phyloP scores from a whole-genome alignment of 805 yeast genomes.

The Candida nitratophila region DNA sequence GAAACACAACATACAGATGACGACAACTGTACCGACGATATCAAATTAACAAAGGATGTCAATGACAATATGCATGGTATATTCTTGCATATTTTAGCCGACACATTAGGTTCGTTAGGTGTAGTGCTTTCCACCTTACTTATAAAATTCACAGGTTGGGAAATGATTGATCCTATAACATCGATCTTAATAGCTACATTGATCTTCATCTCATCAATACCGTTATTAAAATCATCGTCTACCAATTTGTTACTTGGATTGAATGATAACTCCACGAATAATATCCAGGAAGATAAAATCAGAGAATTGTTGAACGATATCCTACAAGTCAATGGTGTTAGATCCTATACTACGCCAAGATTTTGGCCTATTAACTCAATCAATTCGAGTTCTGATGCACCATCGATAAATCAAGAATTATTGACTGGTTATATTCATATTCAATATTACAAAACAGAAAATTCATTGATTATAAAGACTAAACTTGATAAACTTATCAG shows the following conservation, averaged over 20 bases:
- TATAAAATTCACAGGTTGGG: constrained; percentile 57
- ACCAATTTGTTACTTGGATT: constrained; percentile 62
- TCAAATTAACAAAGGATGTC: constrained; percentile 33
- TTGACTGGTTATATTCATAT: constrained; percentile 79
- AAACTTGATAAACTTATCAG: constrained; percentile 22
- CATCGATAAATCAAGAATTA: constrained; percentile 50
- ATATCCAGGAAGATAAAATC: constrained; percentile 51
- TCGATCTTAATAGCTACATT: constrained; percentile 79
- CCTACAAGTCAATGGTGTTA: constrained; percentile 66
- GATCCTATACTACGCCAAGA: constrained; percentile 81
- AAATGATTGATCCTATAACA: constrained; percentile 88
- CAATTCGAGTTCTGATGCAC: no score
- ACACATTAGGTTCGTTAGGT: constrained; percentile 93
- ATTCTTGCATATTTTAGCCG: constrained; percentile 89
- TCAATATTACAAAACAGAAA: constrained; percentile 45
- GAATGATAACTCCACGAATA: constrained; percentile 22
- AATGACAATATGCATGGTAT: constrained; percentile 87
- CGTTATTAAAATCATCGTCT: constrained; percentile 77
- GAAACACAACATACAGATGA: constrained; percentile 2
- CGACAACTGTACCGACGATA: constrained; percentile 8
- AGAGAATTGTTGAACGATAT: constrained; percentile 64
- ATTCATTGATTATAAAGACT: constrained; percentile 16
- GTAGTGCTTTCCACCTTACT: constrained; percentile 87
- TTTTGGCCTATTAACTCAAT: constrained; percentile 67
- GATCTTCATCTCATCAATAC: constrained; percentile 76